A percentile compares a stretch with the other conserved stretches of the same genome.
These are phyloP conservation scores for Mycena indigotica DNA, from an alignment of 768 basidiomycete species.

Conservation along the genomic window DNA sequence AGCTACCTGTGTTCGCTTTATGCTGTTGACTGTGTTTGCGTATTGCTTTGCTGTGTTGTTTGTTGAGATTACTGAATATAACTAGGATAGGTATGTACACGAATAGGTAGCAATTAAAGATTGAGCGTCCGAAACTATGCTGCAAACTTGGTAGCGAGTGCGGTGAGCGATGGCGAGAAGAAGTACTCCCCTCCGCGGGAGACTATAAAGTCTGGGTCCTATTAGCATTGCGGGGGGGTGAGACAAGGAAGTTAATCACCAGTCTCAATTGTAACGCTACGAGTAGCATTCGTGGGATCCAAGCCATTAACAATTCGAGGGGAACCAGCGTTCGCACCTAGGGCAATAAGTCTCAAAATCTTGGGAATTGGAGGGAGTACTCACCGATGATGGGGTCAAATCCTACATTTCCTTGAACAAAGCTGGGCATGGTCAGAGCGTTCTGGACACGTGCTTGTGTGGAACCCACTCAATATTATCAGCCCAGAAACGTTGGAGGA, in stretches of 20 bases:
- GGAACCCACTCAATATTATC: not conserved
- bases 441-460: no score
- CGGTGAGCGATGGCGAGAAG: conserved; percentile 15
- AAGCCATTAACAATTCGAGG: conserved; percentile 9
- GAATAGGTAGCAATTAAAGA: not conserved
- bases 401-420: not conserved
- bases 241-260: not conserved
- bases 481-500: conserved; percentile 10
- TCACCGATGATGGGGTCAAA: conserved; percentile 15
- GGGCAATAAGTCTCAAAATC: not conserved
- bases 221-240: not conserved
- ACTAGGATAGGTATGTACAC: no score
- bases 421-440: no score
- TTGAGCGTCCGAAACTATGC: not conserved
- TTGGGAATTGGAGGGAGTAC: not conserved
- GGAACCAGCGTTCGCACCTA: conserved; percentile 3
- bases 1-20: not conserved
- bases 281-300: conserved; percentile 4
- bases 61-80: not conserved
- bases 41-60: not conserved
- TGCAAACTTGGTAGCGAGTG: conserved; percentile 2
- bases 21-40: not conserved
- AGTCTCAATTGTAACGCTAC: conserved; percentile 7
- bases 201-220: conserved; percentile 5
- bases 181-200: conserved; percentile 14